These are phyloP conservation scores for Protomyces inundatus DNA, from an alignment of 1,139 yeast genomes.

Conservation along the genomic window DNA sequence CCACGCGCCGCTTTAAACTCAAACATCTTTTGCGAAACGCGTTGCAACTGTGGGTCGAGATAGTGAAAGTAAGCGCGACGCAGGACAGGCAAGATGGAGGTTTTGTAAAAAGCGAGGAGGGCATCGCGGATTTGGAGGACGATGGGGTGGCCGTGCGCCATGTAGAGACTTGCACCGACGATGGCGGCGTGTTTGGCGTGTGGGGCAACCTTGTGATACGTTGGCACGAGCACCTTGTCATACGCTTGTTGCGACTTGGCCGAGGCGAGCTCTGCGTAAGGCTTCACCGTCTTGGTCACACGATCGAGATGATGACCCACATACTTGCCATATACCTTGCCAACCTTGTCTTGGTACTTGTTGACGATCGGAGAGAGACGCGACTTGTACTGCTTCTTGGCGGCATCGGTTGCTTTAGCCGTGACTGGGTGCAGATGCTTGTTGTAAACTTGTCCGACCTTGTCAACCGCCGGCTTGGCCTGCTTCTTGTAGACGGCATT, in stretches of 20 bases:
- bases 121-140: neutral
- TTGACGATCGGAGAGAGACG: conserved; percentile 5
- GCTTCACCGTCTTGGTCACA: neutral
- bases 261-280: neutral
- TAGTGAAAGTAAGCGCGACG: conserved; percentile 16
- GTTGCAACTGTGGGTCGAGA: conserved; percentile 26
- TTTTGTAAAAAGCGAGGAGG: conserved; percentile 1
- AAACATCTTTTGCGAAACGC: conserved; percentile 17
- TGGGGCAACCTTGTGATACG: conserved; percentile 7
- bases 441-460: neutral
- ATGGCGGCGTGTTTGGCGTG: conserved; percentile 1
- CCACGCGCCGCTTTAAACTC: conserved; percentile 18
- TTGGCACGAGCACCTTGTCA: conserved; percentile 2
- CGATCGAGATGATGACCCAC: neutral
- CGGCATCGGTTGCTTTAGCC: neutral
- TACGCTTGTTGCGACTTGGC: neutral
- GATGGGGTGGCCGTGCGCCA: conserved; percentile 9
- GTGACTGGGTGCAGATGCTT: conserved; percentile 17
- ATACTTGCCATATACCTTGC: conserved; percentile 7
- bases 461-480: conserved; percentile 20
- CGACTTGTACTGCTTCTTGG: conserved; percentile 5
- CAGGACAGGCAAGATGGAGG: conserved; percentile 2
- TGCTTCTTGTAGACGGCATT: conserved; percentile 7
- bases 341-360: neutral
- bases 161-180: neutral